Conservation (phyloP, 768 basidiomycete species). For the Boletus tylopilopsis region DNA sequence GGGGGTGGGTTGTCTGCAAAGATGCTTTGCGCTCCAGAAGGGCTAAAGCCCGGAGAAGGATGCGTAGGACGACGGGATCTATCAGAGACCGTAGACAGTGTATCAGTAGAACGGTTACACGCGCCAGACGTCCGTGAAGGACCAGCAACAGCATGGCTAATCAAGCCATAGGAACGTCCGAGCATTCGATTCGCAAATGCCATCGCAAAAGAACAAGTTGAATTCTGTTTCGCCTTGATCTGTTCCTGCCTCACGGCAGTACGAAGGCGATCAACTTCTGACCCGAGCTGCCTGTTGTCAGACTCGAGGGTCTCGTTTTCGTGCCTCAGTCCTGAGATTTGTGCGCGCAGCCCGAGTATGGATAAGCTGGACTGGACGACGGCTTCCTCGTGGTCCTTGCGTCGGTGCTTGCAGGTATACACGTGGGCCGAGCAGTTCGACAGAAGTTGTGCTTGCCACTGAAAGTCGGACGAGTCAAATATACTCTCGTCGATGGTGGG, state of each 20-base stretch:
- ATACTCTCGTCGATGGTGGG: constrained; percentile 42
- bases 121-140: constrained; percentile 10
- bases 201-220: background rate
- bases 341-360: constrained; percentile 41
- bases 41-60: background rate
- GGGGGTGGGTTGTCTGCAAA: constrained; percentile 28
- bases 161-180: constrained; percentile 4
- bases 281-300: constrained; percentile 28
- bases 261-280: constrained; percentile 20
- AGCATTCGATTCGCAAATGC: background rate
- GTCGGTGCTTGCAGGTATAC: constrained; percentile 36
- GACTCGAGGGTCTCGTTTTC: constrained; percentile 25
- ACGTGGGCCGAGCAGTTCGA: constrained; percentile 57
- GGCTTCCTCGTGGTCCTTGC: constrained; percentile 26
- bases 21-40: constrained; percentile 20
- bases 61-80: background rate
- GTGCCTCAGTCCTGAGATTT: constrained; percentile 35
- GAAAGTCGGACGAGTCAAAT: constrained; percentile 40
- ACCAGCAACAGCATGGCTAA: constrained; percentile 24
- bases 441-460: constrained; percentile 66
- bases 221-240: background rate
- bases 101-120: background rate
- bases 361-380: constrained; percentile 49
- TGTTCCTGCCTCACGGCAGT: constrained; percentile 13
- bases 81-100: background rate